phyloP scores from a whole-genome alignment of 129 eudicot genomes.

The Rutidosis leptorrhynchoides region DNA sequence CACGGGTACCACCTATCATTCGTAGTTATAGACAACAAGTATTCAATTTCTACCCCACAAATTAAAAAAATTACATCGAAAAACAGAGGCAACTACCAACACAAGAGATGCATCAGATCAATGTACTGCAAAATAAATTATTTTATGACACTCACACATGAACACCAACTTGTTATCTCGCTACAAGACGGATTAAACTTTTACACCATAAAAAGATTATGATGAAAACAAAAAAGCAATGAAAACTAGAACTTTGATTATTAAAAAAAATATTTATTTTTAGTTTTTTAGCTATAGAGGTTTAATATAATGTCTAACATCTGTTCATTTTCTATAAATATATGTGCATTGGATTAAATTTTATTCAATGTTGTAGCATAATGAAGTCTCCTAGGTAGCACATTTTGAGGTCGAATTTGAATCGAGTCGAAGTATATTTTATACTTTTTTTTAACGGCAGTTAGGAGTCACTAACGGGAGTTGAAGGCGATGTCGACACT shows the following conservation, averaged over 20 bases:
- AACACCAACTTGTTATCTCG: background rate
- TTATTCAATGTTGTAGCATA: background rate
- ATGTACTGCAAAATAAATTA: background rate
- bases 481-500: too few relatives aligned
- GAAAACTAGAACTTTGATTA: too few relatives aligned
- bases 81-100: background rate
- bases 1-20: background rate
- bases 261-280: too few relatives aligned
- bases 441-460: too few relatives aligned
- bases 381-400: too few relatives aligned
- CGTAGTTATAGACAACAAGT: background rate
- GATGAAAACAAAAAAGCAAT: background rate
- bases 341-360: background rate
- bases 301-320: too few relatives aligned
- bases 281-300: background rate
- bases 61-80: background rate
- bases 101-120: background rate
- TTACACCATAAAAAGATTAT: background rate
- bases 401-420: too few relatives aligned
- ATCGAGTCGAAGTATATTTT: too few relatives aligned
- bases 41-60: background rate
- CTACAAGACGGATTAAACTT: background rate
- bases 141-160: conserved; percentile 3
- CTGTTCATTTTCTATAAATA: background rate
- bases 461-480: too few relatives aligned